Evolutionary conservation across 2,329 filamentous ascomycete genomes (phyloP).

Genomic region (Fusarium sp.): DNA sequence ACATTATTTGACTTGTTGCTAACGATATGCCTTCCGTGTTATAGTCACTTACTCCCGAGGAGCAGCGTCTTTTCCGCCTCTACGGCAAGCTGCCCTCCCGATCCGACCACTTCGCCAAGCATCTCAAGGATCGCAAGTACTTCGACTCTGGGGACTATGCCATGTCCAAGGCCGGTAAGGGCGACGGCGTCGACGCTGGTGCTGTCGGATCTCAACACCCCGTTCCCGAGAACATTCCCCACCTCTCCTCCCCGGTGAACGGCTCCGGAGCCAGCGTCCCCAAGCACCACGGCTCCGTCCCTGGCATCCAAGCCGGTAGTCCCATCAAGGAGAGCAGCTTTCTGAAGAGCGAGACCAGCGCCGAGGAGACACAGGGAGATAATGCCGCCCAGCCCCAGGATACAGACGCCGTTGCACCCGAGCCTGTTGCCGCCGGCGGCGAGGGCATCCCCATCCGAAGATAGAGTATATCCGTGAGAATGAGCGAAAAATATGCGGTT

Average conservation of each 20-base stretch:
- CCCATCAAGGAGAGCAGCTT: conserved; percentile 93
- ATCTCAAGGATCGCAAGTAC: conserved; percentile 99
- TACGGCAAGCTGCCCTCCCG: conserved; percentile 98
- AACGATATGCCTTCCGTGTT: conserved; percentile 21
- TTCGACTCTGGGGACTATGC: conserved; percentile 97
- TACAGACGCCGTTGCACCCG: conserved; percentile 38
- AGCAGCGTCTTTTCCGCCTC: conserved; percentile 94
- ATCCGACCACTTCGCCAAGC: conserved; percentile 96
- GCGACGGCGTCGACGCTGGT: conserved; percentile 91
- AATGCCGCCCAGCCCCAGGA: conserved; percentile 56
- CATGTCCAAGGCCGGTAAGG: conserved; percentile 96
- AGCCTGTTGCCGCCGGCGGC: conserved; percentile 40
- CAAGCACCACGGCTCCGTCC: conserved; percentile 57
- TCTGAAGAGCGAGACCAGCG: conserved; percentile 83
- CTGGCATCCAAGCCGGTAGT: conserved; percentile 72
- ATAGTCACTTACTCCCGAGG: conserved; percentile 90
- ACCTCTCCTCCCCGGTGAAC: conserved; percentile 76
- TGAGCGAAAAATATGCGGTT: conserved; percentile 1
- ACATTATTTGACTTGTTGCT: conserved; percentile 24
- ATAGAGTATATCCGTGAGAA: conserved; percentile 50
- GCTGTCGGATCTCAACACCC: conserved; percentile 95
- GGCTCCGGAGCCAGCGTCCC: conserved; percentile 45
- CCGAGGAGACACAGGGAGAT: conserved; percentile 59
- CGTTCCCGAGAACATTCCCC: conserved; percentile 93
- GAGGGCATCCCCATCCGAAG: conserved; percentile 72